Evolutionary conservation across 495 filamentous ascomycete species (phyloP), one percentile per base, ranked within the genome.

Genomic region (Lophiotrema nucula): DNA sequence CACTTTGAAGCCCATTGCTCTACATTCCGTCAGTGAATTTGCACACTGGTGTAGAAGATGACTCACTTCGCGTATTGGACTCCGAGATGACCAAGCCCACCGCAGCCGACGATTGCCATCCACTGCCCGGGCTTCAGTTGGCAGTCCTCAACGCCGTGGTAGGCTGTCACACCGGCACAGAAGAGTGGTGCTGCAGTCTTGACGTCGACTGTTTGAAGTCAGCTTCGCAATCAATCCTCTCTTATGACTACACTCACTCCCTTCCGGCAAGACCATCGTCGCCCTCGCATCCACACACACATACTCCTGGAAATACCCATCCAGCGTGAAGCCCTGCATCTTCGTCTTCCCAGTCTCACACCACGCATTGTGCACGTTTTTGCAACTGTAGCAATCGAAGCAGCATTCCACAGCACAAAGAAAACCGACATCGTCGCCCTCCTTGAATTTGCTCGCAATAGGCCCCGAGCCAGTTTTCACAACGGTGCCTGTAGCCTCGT

Each of bases 251-350:
- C 22, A 42, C 51, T 8, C 19, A 51, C 47, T 47, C 8, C 38
- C 58, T 28, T 63, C 37, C 4, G 69, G 69, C 23, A 70, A 47
- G 1, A 58, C 57, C 46, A 68, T 67, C 0, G 63, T 45, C 21
- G 44, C 57, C 19, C 59, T 53, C 19, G 59, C 58, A 45, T 68
- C 64, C 15, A 70, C 60, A n/a, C 35, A 37, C 12, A 53, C 67
- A 54, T 70, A 70, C 33, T 68, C 60, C 33, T 63, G 58, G 44
- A 70, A 70, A 31, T 65, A 70, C 24, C 68, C 68, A 54, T 70
- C 57, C 19, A 47, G 15, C 0, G 53, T 55, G 43, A 70, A 69
- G 6, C 68, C 68, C 49, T 68, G 66, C 62, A 70, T 66, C 38
- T 64, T 58, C 2, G 56, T 58, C 5, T 54, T 62, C 12, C 65